Base-by-base conservation (phyloP, 345 rosid species). In the Rhizophora mangle region DNA sequence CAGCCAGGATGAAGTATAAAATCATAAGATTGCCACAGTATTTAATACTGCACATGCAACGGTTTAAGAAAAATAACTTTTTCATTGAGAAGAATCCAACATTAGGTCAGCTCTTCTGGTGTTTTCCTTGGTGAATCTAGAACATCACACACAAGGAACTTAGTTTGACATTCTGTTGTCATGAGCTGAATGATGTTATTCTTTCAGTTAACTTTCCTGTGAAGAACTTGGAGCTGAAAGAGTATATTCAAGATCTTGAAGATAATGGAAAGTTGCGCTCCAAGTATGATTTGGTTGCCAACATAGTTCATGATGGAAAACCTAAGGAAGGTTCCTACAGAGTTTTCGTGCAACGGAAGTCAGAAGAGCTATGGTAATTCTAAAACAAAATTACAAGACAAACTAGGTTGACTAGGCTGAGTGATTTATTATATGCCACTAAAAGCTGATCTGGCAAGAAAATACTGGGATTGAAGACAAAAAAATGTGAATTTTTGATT, bases 71-170 rank as follows among this genome's bases (percentile, higher is more conserved):
- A 85, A 95, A 90, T 70, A 87, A 92, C 77, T 95, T 95, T 70
- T 95, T 95, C 74, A 89, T 86, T 65, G 99, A 92, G 80, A 92
- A 95, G 85, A 95, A 95, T 73, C 96, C 98, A 36, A 95, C 99
- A 10, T 67, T 95, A 65, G 99, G 99, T 90, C 62, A 83, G 84
- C 71, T 63, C 26, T 21, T 32, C 16, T 61, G 29, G 21, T 20
- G 27, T 22, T 57, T 31, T 30, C 22, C 31, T 9, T 63, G 55
- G 20, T 52, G 63, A 51, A 64, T 39, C 29, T 49, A 11, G 22
- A 27, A 6, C 21, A 15, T 43, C 13, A 6, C 31, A 15, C n/a
- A n/a, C 31, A 26, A n/a, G 34, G 49, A 56, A 46, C 67, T 53
- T 47, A 3, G 7, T 29, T 20, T 60, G 61, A 47, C 39, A 32